Evolutionary conservation across 192 early-diverging fungal genomes (phyloP), one percentile per base, ranked within the genome.

Genomic region (Chytriomyces confervae): DNA sequence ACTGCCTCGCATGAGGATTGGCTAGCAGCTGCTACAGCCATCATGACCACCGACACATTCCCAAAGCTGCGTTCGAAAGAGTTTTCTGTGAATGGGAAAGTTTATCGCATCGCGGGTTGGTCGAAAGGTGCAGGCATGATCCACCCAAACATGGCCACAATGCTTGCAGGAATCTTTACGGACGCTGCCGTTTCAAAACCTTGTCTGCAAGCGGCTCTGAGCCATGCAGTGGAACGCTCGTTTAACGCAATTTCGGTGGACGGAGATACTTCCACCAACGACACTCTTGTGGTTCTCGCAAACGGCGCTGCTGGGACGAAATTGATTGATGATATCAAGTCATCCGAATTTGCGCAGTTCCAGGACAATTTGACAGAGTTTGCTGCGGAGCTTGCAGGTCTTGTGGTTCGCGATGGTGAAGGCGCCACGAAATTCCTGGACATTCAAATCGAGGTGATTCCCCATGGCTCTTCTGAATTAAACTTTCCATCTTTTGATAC

Each of bases 1-100:
- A 2, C 29, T 0, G 29, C 29, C 29, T 36, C 29, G 2, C 95
- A 95, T 66, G 89, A 91, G 2, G 81, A 83, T 50, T 97, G 96
- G 97, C 85, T 94, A 80, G 78, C 83, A 10, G 94, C 92, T 23
- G 93, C 95, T 5, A 86, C 92, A 67, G 94, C 92, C 0, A 93
- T 94, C 78, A 99, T 99, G 97, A 99, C 97, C 0, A 99, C 97
- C 0, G 97, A 99, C 79, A 97, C 96, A 7, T 97, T 99, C 77
- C 95, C 97, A 16, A 99, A 99, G 78, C 83, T 97, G 51, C 77
- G 88, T 10, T 78, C 77, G 7, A n/a, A n/a, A 27, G 72, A 75
- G 47, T 75, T 75, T 50, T 43, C 29, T 3, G 27, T 76, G 47
- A 48, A 24, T 20, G 88, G 85, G 16, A 69, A 78, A 10, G 69